These are phyloP conservation scores for Tetrahymena borealis DNA, from an alignment of 73 alveolate genomes.

Conservation along the genomic window DNA sequence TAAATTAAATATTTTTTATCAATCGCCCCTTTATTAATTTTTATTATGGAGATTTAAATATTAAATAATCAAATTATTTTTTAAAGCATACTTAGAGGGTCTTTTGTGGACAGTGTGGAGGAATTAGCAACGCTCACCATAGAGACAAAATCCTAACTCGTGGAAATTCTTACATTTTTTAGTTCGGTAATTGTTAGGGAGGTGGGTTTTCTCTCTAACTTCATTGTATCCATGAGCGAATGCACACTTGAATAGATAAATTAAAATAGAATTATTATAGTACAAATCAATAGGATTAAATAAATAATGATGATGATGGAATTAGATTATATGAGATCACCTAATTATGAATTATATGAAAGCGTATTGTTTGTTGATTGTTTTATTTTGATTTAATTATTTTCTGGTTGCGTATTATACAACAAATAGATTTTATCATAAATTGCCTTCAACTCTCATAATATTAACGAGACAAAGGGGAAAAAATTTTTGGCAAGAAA, in stretches of 20 bases:
- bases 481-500: too few relatives aligned
- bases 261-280: too few relatives aligned
- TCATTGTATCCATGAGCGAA: constrained; percentile 43
- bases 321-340: too few relatives aligned
- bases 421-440: too few relatives aligned
- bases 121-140: background rate
- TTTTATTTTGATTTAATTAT: background rate
- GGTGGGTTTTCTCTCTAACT: constrained; percentile 29
- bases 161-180: constrained; percentile 24
- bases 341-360: background rate
- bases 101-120: background rate
- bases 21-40: too few relatives aligned
- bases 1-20: too few relatives aligned
- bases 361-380: too few relatives aligned
- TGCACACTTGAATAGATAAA: too few relatives aligned
- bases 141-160: constrained; percentile 11
- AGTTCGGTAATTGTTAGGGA: constrained; percentile 26
- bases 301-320: too few relatives aligned
- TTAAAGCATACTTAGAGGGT: background rate
- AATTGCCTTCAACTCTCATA: too few relatives aligned
- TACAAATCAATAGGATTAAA: too few relatives aligned
- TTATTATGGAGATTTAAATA: background rate
- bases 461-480: too few relatives aligned
- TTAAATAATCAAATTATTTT: background rate
- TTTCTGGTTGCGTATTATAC: background rate